Conservation (phyloP, 805 yeast species). For the Myxozyma geophila region DNA sequence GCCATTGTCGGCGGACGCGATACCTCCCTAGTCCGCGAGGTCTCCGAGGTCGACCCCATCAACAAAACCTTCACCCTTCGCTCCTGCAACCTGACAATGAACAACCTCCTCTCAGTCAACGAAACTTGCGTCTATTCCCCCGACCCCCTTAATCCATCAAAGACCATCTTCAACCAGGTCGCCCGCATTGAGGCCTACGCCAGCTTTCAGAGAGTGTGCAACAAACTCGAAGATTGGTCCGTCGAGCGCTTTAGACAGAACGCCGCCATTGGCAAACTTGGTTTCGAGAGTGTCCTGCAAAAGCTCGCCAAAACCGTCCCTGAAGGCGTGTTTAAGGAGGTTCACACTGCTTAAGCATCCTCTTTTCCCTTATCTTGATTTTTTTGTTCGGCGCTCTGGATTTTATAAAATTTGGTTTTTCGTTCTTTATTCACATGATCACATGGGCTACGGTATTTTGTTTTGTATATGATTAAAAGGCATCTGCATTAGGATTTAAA, state of each 20-base stretch:
- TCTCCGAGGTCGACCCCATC: constrained; percentile 77
- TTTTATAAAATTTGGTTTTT: neutral
- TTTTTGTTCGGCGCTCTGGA: constrained; percentile 6
- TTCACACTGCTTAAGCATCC: constrained; percentile 1
- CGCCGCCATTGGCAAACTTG: constrained; percentile 78
- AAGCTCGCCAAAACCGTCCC: constrained; percentile 39
- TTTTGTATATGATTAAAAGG: constrained; percentile 4
- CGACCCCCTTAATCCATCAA: constrained; percentile 55
- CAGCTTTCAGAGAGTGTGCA: constrained; percentile 68
- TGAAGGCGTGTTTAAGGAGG: constrained; percentile 23
- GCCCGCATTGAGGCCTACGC: constrained; percentile 91
- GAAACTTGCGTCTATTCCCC: constrained; percentile 88
- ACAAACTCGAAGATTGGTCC: constrained; percentile 89
- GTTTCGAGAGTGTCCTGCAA: constrained; percentile 80
- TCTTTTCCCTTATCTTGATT: neutral
- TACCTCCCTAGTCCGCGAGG: constrained; percentile 82
- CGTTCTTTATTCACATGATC: neutral
- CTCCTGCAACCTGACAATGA: constrained; percentile 85
- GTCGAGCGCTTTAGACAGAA: constrained; percentile 86
- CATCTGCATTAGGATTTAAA: constrained; percentile 8
- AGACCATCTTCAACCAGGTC: constrained; percentile 66
- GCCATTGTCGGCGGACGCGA: constrained; percentile 73
- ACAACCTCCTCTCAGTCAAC: constrained; percentile 71
- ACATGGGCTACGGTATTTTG: neutral
- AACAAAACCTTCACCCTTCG: constrained; percentile 71